These are phyloP conservation scores for Hansenula anomala DNA, from an alignment of 1,139 yeast species.

Conservation along the genomic window DNA sequence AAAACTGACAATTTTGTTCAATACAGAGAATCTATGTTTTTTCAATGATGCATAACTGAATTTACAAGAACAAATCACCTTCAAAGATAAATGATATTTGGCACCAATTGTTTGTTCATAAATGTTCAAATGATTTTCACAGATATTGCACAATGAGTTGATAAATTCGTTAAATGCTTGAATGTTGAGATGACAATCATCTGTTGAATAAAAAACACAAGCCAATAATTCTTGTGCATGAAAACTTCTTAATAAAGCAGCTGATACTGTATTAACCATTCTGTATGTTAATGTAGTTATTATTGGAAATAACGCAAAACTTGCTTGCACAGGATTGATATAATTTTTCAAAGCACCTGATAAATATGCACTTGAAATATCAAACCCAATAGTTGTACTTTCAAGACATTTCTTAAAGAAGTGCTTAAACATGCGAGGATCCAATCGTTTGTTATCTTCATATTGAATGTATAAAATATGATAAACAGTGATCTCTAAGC, in stretches of 20 bases:
- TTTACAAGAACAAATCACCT: neutral
- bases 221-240: neutral
- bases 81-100: constrained; percentile 1
- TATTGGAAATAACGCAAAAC: neutral
- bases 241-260: neutral
- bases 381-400: neutral
- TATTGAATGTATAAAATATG: neutral
- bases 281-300: neutral
- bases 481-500: neutral
- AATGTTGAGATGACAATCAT: neutral
- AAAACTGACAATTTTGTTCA: neutral
- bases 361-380: neutral
- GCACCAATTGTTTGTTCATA: neutral
- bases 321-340: neutral
- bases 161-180: neutral
- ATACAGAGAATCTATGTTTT: neutral
- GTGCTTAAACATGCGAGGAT: neutral
- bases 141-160: neutral
- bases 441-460: neutral
- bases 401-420: neutral
- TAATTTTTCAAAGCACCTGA: neutral
- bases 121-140: neutral
- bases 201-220: neutral
- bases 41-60: neutral
- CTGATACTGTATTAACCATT: neutral